Conservation (phyloP, 192 early-diverging fungal species). For the Backusella circina region DNA sequence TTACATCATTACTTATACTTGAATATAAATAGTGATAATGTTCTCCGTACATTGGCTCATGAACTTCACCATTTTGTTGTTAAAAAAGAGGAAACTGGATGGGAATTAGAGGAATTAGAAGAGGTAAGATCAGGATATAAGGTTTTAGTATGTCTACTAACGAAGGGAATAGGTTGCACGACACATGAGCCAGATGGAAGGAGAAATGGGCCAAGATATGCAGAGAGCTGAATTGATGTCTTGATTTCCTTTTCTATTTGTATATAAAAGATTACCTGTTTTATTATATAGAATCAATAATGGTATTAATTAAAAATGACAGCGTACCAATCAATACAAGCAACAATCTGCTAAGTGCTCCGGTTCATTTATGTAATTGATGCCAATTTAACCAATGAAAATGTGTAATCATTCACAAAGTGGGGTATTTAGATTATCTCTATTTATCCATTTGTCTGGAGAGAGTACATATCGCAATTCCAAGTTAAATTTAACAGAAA, state of each 20-base stretch:
- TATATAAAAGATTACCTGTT: background rate
- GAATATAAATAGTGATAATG: slow-evolving; percentile 55
- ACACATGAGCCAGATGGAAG: slow-evolving; percentile 16
- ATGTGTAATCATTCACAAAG: background rate
- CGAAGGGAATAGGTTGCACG: background rate
- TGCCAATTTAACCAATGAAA: background rate
- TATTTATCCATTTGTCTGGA: background rate
- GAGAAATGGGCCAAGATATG: background rate
- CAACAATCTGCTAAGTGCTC: background rate
- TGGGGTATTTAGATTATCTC: background rate
- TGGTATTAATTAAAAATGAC: background rate
- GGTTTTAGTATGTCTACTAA: background rate
- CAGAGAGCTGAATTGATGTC: slow-evolving; percentile 3
- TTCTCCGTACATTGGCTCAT: slow-evolving; percentile 71
- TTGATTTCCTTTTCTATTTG: background rate
- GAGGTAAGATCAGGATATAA: slow-evolving; percentile 26
- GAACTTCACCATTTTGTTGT: slow-evolving; percentile 73
- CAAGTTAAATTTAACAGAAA: too few species aligned
- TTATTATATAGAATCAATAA: background rate
- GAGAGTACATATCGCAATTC: background rate
- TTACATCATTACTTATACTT: background rate
- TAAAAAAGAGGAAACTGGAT: slow-evolving; percentile 66
- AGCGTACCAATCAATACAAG: background rate
- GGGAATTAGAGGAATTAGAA: slow-evolving; percentile 81
- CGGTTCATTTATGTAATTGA: background rate